These are phyloP conservation scores for Mycogone perniciosa DNA, from an alignment of 2,329 filamentous ascomycete genomes.

Conservation along the genomic window DNA sequence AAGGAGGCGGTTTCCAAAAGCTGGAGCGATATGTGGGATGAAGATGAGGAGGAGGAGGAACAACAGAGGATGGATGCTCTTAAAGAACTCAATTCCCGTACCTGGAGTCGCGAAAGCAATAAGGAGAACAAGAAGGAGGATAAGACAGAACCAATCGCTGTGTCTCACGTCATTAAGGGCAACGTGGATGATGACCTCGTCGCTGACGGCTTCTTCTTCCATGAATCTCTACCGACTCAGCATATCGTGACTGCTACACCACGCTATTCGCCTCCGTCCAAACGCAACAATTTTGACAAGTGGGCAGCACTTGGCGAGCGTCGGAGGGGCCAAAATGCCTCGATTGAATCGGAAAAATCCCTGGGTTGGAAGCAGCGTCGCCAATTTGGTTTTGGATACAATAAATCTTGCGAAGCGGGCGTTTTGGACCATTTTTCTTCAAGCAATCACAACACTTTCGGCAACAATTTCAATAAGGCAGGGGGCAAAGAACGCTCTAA, in stretches of 20 bases:
- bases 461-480: constrained; percentile 22
- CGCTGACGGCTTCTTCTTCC: constrained; percentile 66
- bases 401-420: constrained; percentile 41
- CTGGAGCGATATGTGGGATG: constrained; percentile 98
- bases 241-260: constrained; percentile 33
- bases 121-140: constrained; percentile 31
- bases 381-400: constrained; percentile 39
- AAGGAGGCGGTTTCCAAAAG: constrained; percentile 86
- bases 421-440: constrained; percentile 41
- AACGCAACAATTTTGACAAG: constrained; percentile 64
- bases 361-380: constrained; percentile 46
- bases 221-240: constrained; percentile 49
- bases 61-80: constrained; percentile 43
- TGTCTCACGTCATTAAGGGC: constrained; percentile 32
- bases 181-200: constrained; percentile 59
- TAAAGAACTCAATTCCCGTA: constrained; percentile 64
- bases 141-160: constrained; percentile 15
- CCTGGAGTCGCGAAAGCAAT: constrained; percentile 72
- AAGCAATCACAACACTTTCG: constrained; percentile 26
- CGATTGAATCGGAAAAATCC: constrained; percentile 44
- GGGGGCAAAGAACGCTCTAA: constrained; percentile 41
- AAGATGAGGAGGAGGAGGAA: constrained; percentile 70
- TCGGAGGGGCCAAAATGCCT: constrained; percentile 59
- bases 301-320: constrained; percentile 85
- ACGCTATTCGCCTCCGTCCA: constrained; percentile 60